A percentile compares a stretch with the other conserved stretches of the same genome.
These are phyloP conservation scores for Cicer yamashitae DNA, from an alignment of 306 rosid genomes.

Conservation along the genomic window DNA sequence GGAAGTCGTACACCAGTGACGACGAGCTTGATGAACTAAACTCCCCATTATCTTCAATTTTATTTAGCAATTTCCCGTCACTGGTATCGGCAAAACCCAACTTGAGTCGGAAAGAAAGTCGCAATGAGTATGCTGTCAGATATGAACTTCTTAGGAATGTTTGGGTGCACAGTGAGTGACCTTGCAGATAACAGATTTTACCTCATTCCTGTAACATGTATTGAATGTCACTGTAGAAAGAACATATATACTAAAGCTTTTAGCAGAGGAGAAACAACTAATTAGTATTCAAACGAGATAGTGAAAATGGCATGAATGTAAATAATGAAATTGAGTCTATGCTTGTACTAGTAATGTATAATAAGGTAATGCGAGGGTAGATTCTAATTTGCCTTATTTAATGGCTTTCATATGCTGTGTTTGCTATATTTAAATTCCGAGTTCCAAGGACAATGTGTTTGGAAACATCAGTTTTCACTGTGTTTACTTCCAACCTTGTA, in stretches of 20 bases:
- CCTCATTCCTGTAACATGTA: slow-evolving; percentile 3
- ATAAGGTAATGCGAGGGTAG: not conserved
- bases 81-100: slow-evolving; percentile 52
- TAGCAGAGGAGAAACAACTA: slow-evolving; percentile 33
- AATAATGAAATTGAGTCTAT: slow-evolving; percentile 21
- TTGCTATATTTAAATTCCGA: slow-evolving; percentile 15
- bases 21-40: slow-evolving; percentile 91
- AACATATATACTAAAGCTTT: not conserved
- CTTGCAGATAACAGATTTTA: slow-evolving; percentile 3
- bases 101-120: slow-evolving; percentile 54
- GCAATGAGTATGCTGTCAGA: slow-evolving; percentile 61
- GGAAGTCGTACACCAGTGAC: slow-evolving; percentile 92
- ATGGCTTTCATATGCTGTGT: not conserved
- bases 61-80: slow-evolving; percentile 46
- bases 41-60: slow-evolving; percentile 74
- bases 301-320: slow-evolving; percentile 37
- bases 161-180: slow-evolving; percentile 79
- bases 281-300: not conserved
- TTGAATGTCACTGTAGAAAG: slow-evolving; percentile 26
- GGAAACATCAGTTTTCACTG: too few relatives aligned
- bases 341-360: slow-evolving; percentile 21
- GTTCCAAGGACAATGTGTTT: not conserved
- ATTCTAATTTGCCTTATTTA: not conserved
- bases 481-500: too few relatives aligned
- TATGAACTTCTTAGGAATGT: slow-evolving; percentile 85